A percentile compares a stretch with the other conserved stretches of the same genome.
These are phyloP conservation scores for Puccinia triticina DNA, from an alignment of 1,284 basidiomycete genomes.

Conservation along the genomic window DNA sequence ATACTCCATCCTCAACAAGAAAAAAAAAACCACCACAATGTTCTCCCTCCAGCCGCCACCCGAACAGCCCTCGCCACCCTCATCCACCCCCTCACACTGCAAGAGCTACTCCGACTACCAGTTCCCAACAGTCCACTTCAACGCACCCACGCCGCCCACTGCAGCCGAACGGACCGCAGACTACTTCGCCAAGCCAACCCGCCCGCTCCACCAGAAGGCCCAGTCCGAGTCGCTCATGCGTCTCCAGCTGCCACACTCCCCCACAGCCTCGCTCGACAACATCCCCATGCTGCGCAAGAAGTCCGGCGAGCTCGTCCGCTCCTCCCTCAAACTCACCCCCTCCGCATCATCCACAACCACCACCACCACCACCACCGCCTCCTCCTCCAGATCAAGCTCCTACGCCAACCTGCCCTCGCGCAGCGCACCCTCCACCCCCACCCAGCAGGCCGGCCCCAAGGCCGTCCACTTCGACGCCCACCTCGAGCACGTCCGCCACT, in stretches of 20 bases:
- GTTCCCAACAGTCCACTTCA: constrained; percentile 22
- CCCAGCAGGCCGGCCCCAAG: constrained; percentile 68
- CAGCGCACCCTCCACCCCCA: constrained; percentile 69
- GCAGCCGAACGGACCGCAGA: background rate
- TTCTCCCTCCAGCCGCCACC: background rate
- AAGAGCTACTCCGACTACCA: background rate
- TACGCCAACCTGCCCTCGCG: constrained; percentile 55
- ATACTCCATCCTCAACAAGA: too few species aligned
- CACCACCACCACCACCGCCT: constrained; percentile 47
- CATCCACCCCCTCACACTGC: background rate
- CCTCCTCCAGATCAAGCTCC: constrained; percentile 16
- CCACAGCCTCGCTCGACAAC: background rate
- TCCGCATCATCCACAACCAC: constrained; percentile 52
- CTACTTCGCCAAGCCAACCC: constrained; percentile 11
- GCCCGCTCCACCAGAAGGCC: constrained; percentile 43
- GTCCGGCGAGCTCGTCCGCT: constrained; percentile 86
- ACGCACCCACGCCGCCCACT: constrained; percentile 9
- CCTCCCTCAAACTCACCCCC: constrained; percentile 68
- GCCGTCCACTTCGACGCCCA: constrained; percentile 89
- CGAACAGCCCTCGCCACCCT: background rate
- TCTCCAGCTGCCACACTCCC: background rate
- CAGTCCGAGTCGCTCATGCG: constrained; percentile 26
- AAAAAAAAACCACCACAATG: background rate
- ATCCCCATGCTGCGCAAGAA: constrained; percentile 74
- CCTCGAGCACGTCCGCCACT: constrained; percentile 72